Evolutionary conservation across 1,284 basidiomycete genomes (phyloP), one percentile per base, ranked within the genome.

Genomic region (Ustilago bromivora): DNA sequence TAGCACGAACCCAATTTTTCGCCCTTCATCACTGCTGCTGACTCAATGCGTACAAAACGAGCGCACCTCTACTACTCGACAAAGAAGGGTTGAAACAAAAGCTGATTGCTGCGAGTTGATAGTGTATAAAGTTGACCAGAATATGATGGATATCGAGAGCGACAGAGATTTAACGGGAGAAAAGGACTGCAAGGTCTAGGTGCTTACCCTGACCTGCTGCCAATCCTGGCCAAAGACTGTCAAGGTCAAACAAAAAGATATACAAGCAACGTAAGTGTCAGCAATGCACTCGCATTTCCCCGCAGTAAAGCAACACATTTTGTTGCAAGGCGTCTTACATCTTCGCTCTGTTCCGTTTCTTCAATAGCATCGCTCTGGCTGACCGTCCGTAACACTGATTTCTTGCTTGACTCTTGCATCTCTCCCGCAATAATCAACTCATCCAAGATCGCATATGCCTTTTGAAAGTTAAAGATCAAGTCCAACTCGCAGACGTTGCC

Each of bases 401-500:
- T 99, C 90, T 99, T 99, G 35, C 94, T 96, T 1, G 96, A 96
- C 85, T 99, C 97, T 88, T 99, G 96, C 80, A 99, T 89, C 87
- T 99, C 97, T 52, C 97, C 97, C 5, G 95, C 93, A 73, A 99
- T 98, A 86, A 99, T 96, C 60, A 99, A 90, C 87, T 99, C 97
- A 87, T 99, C 97, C 64, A 99, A 89, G 36, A 85, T 82, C 71
- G 82, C 71, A 57, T 86, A 86, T 7, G 84, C 84, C 61, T 86
- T 86, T 61, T 86, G 84, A 61, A 86, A 86, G 80, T 86, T 86
- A 67, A 86, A 86, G 69, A 86, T 86, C 53, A 86, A 76, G 59
- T 86, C 84, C 17, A 86, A 71, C 70, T 86, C 84, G 80, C 84
- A 86, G n/a, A 85, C 84, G 57, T 99, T 99, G 63, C 97, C 97